These are phyloP conservation scores for Barbatosphaeria neglecta DNA, from an alignment of 495 filamentous ascomycete genomes.

Conservation along the genomic window DNA sequence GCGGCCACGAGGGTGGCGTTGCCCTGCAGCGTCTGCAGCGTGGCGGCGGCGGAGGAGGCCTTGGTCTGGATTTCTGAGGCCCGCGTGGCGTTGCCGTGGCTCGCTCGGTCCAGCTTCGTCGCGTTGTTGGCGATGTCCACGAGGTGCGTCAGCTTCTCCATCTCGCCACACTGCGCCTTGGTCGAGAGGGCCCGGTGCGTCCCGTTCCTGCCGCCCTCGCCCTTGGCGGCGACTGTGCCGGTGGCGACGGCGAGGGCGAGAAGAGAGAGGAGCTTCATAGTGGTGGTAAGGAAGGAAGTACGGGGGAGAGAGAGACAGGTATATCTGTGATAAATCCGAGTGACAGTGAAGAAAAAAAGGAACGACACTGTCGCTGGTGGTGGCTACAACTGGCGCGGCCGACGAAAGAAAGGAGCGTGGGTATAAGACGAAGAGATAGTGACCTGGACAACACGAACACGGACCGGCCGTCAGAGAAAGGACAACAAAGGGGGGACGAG, in stretches of 20 bases:
- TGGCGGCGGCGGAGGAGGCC: conserved; percentile 4
- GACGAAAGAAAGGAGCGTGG: background rate
- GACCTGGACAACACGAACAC: background rate
- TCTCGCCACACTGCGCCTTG: conserved; percentile 4
- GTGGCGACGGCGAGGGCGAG: conserved; percentile 10
- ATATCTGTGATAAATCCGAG: background rate
- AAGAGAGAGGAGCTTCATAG: conserved; percentile 10
- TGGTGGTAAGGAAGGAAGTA: background rate
- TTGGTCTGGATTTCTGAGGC: conserved; percentile 8
- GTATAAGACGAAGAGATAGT: background rate
- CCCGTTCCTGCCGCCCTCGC: background rate
- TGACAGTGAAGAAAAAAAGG: background rate
- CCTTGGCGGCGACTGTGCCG: conserved; percentile 3
- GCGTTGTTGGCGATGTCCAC: conserved; percentile 5
- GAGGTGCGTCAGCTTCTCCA: conserved; percentile 5
- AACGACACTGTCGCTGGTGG: background rate
- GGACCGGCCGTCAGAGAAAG: conserved; percentile 3
- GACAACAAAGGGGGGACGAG: background rate
- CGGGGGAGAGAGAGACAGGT: background rate
- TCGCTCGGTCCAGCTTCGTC: conserved; percentile 4
- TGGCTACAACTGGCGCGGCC: no score
- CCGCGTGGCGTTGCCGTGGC: conserved; percentile 8
- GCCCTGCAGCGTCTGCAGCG: conserved; percentile 4
- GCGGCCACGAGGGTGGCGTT: conserved; percentile 6
- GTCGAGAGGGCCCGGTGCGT: conserved; percentile 1